A percentile compares a stretch with the other conserved stretches of the same genome.
phyloP scores from a whole-genome alignment of 169 alveolate species.

The Plasmodium cynomolgi region DNA sequence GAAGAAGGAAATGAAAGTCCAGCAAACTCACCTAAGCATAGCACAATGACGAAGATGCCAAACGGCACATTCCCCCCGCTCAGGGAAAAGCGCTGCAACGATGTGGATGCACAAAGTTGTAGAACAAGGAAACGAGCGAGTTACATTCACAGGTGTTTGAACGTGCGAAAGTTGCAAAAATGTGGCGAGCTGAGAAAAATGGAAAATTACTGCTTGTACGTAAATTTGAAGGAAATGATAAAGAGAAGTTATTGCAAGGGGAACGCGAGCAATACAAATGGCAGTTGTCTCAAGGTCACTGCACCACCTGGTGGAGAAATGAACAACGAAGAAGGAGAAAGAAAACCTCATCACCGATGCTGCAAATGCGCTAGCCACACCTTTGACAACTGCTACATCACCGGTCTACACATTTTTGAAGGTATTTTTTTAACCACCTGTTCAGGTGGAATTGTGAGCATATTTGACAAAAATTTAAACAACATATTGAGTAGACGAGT shows the following conservation, averaged over 20 bases:
- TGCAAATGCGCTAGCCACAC: background rate
- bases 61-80: background rate
- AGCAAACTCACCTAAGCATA: background rate
- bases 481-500: conserved; percentile 20
- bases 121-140: conserved; percentile 21
- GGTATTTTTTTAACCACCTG: conserved; percentile 23
- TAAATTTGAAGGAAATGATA: conserved; percentile 45
- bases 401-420: conserved; percentile 54
- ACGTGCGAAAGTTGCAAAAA: conserved; percentile 29
- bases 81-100: background rate
- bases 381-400: conserved; percentile 15
- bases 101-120: conserved; percentile 3
- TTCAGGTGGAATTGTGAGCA: conserved; percentile 54
- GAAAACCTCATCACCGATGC: background rate
- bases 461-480: conserved; percentile 30
- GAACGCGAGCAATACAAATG: background rate
- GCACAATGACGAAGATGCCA: conserved; percentile 24
- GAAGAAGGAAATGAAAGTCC: conserved; percentile 1
- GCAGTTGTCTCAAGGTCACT: background rate
- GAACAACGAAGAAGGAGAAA: background rate
- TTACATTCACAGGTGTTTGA: conserved; percentile 40
- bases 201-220: conserved; percentile 38
- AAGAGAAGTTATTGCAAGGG: background rate
- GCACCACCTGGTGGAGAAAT: background rate
- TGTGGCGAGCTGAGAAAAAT: conserved; percentile 15